Base-by-base conservation (phyloP, 2,329 filamentous ascomycete genomes). In the Atkinsonella hypoxylon region DNA sequence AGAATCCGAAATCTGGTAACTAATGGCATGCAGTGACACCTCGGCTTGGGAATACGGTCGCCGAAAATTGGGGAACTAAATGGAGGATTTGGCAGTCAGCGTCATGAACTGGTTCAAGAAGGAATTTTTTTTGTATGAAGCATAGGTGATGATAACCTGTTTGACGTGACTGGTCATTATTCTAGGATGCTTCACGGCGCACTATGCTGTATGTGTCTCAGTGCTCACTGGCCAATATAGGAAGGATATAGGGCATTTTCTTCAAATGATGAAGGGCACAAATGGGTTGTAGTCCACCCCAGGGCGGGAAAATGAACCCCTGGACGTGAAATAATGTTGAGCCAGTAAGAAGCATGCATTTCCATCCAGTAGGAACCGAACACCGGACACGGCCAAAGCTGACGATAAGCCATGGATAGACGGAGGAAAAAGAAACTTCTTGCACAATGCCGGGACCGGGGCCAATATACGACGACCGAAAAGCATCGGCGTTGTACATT, bases 401-500 rank as follows among this genome's bases (percentile, higher is more conserved):
- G 45, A 22, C 5, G 11, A 46, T 15, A 48, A 41, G 22, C 9
- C 22, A 15, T n/a, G 6, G 30, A 15, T 36, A 4, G 15, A 30
- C 30, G 36, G 18, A 36, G 43, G n/a, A 10, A 17, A 17, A 15
- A 32, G 12, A 18, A 26, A 30, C 20, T 7, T 10, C n/a, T 5
- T 43, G 41, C 18, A 43, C 41, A 43, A 45, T 32, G 26, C 26
- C 13, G 11, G 43, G 30, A 32, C 20, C 17, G 15, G 6, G 22
- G 17, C 17, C 32, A n/a, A 17, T 30, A 18, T 44, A 18, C 40
- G 15, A 40, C 31, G 20, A 18, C 48, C 48, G 48, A 49, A 45
- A 49, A 45, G 48, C 20, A 45, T 38, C 42, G 48, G 48, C 18
- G 32, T 40, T 39, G 34, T 41, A 45, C 41, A 49, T 13, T 15